Evolutionary conservation across 169 alveolate genomes (phyloP).

Genomic region (Cryptosporidium tyzzeri): DNA sequence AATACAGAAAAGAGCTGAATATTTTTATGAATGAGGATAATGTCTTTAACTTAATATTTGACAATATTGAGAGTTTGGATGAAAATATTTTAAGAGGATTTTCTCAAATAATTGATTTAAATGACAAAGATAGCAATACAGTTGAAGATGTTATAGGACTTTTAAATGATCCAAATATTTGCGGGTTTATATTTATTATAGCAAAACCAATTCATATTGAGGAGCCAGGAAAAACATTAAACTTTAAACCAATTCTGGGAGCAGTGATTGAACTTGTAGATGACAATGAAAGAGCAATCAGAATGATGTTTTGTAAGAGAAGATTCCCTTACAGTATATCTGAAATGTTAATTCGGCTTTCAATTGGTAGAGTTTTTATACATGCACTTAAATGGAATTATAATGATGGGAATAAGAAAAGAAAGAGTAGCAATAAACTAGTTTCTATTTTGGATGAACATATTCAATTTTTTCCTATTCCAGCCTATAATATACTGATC

Average conservation of each 20-base stretch:
- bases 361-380: slow-evolving; percentile 20
- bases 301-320: slow-evolving; percentile 29
- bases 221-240: background rate
- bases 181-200: slow-evolving; percentile 18
- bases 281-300: slow-evolving; percentile 15
- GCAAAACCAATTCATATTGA: background rate
- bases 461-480: slow-evolving; percentile 33
- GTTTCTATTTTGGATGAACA: slow-evolving; percentile 15
- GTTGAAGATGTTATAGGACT: background rate
- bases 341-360: background rate
- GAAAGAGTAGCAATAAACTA: background rate
- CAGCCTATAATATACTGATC: slow-evolving; percentile 34
- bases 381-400: slow-evolving; percentile 32
- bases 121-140: background rate
- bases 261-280: slow-evolving; percentile 31
- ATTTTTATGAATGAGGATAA: background rate
- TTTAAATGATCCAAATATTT: slow-evolving; percentile 13
- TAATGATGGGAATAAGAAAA: background rate
- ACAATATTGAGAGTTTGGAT: background rate
- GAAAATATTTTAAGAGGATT: background rate
- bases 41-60: background rate
- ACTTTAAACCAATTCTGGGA: slow-evolving; percentile 14
- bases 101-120: background rate
- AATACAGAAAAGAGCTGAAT: slow-evolving; percentile 10
- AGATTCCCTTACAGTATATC: slow-evolving; percentile 30